Percentiles rank a stretch among this genome's conserved stretches.
These are phyloP conservation scores for Eucalyptus decipiens DNA, from an alignment of 345 rosid species.

Conservation along the genomic window DNA sequence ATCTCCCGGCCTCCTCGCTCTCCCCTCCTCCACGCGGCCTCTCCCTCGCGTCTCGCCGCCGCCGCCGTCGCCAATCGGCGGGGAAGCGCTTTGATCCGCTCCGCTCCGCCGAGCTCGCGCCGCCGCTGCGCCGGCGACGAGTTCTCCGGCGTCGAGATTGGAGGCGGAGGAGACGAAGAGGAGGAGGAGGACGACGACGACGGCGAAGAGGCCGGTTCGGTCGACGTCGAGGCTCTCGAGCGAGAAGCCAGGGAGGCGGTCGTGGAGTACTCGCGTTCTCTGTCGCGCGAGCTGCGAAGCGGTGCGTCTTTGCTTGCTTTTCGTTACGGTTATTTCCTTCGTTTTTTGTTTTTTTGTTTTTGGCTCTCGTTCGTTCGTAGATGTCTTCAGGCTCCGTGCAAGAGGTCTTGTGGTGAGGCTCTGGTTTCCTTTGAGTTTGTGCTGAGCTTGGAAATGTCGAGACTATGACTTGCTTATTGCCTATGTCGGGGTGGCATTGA, in stretches of 20 bases:
- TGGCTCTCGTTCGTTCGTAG: not conserved
- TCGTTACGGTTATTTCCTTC: not conserved
- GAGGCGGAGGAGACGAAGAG: not conserved
- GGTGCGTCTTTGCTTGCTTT: constrained; percentile 9
- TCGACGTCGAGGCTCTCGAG: constrained; percentile 58
- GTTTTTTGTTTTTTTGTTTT: not conserved
- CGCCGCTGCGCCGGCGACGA: not conserved
- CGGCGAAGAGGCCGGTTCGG: constrained; percentile 1
- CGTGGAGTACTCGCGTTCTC: constrained; percentile 38
- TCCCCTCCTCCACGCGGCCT: not conserved
- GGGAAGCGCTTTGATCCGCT: not conserved
- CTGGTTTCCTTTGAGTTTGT: not conserved
- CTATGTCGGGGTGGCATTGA: not conserved
- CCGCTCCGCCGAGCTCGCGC: not conserved
- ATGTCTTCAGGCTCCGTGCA: not conserved
- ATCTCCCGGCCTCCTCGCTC: not conserved
- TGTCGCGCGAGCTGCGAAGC: constrained; percentile 49
- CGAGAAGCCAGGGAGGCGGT: constrained; percentile 61
- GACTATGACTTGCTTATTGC: not conserved
- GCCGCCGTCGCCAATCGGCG: not conserved
- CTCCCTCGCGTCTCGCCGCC: not conserved
- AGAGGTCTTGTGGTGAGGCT: not conserved
- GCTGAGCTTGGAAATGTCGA: not conserved
- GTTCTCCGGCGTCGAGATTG: not conserved
- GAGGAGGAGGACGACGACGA: not conserved